phyloP scores from a whole-genome alignment of 495 filamentous ascomycete species.

The Neurospora sp. region DNA sequence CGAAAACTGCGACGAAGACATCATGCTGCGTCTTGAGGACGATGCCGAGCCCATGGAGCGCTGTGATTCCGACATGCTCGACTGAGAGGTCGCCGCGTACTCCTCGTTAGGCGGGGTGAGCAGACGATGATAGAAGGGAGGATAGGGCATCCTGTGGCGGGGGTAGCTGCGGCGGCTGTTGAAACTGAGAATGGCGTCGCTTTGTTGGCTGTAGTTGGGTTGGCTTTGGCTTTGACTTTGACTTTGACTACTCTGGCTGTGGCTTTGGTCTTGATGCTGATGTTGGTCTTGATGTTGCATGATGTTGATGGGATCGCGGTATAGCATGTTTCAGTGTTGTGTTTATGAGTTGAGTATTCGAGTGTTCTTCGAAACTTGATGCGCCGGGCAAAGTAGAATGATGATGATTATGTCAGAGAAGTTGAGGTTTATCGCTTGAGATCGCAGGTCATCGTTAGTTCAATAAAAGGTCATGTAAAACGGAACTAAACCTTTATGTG shows the following conservation, averaged over 20 bases:
- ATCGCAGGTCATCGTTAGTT: neutral
- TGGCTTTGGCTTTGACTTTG: neutral
- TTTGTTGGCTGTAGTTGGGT: neutral
- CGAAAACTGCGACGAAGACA: neutral
- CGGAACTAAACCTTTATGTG: neutral
- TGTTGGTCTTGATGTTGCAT: neutral
- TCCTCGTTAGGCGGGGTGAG: neutral
- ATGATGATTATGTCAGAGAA: neutral
- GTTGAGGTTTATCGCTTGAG: neutral
- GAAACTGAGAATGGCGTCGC: neutral
- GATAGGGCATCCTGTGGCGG: neutral
- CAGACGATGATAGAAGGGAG: neutral
- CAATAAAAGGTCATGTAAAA: neutral
- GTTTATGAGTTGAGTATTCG: neutral
- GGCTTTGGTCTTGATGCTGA: neutral
- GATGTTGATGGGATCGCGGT: neutral
- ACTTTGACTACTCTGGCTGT: neutral
- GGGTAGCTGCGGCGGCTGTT: neutral
- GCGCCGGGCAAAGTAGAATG: neutral
- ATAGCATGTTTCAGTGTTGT: neutral
- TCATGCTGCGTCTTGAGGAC: neutral
- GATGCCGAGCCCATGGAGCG: neutral
- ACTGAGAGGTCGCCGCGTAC: neutral
- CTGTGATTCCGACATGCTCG: neutral
- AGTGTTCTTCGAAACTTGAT: neutral